Evolutionary conservation across 139 green algal genomes (phyloP).

Genomic region (Diplosphaera chodatii): DNA sequence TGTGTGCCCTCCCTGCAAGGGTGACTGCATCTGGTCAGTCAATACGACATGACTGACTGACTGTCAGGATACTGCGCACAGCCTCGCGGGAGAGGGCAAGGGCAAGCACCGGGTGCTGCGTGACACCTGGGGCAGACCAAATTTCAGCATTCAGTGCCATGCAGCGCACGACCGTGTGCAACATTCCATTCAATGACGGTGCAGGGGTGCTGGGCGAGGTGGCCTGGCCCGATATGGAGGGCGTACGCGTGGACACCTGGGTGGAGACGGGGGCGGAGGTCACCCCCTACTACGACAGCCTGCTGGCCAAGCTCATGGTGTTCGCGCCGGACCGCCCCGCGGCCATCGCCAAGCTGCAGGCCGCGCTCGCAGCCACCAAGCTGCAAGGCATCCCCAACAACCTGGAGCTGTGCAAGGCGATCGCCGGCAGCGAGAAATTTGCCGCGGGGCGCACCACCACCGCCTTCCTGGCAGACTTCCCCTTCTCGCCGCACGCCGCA

Average conservation of each 20-base stretch:
- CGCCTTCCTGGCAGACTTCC: constrained; percentile 62
- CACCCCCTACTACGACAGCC: constrained; percentile 58
- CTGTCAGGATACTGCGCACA: too few relatives aligned
- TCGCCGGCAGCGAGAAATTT: constrained; percentile 20
- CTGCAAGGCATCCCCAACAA: constrained; percentile 72
- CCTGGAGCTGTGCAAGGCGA: constrained; percentile 52
- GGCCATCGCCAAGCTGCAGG: constrained; percentile 48
- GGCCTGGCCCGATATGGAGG: constrained; percentile 8
- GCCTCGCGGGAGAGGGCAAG: too few relatives aligned
- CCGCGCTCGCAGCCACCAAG: constrained; percentile 37
- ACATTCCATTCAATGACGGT: too few relatives aligned
- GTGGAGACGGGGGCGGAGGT: constrained; percentile 68
- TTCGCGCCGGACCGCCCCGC: constrained; percentile 36
- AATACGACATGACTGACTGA: too few relatives aligned
- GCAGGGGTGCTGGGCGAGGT: constrained; percentile 6
- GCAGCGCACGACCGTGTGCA: too few relatives aligned
- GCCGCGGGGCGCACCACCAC: constrained; percentile 58
- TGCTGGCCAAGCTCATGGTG: constrained; percentile 80
- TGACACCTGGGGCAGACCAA: too few relatives aligned
- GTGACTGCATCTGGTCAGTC: too few relatives aligned
- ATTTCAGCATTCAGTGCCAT: too few relatives aligned
- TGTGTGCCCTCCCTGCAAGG: too few relatives aligned
- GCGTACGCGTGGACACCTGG: constrained; percentile 66
- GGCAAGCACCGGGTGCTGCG: too few relatives aligned
- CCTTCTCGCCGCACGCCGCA: constrained; percentile 48